Conservation (phyloP, 768 basidiomycete species). For the Boletus sensibilis region DNA sequence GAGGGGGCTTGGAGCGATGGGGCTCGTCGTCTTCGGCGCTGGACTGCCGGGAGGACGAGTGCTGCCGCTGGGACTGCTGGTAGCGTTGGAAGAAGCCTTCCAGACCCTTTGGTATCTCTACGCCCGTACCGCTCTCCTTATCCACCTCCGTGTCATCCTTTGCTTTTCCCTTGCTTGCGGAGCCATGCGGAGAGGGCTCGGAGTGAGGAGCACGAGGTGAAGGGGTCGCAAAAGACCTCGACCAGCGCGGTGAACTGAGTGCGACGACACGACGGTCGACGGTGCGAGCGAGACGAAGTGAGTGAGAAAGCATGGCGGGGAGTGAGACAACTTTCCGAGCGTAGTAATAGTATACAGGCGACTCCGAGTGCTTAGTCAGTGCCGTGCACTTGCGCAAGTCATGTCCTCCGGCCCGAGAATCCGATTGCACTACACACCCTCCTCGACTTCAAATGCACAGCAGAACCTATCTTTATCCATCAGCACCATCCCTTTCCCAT, state of each 20-base stretch:
- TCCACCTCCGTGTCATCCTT: constrained; percentile 35
- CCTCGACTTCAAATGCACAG: constrained; percentile 79
- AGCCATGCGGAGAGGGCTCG: constrained; percentile 25
- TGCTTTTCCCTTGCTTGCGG: constrained; percentile 33
- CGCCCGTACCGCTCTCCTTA: constrained; percentile 25
- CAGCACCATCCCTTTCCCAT: constrained; percentile 78
- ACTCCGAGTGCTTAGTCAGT: constrained; percentile 20
- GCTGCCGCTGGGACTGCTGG: constrained; percentile 39
- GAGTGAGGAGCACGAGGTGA: constrained; percentile 32
- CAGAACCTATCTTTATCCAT: constrained; percentile 81
- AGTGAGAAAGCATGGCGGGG: constrained; percentile 57
- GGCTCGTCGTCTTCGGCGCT: constrained; percentile 31
- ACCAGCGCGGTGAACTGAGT: constrained; percentile 29
- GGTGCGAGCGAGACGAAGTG: constrained; percentile 52
- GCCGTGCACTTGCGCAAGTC: constrained; percentile 2
- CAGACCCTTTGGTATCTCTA: constrained; percentile 60
- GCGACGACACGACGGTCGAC: constrained; percentile 42
- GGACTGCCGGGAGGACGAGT: constrained; percentile 28
- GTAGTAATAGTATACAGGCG: neutral
- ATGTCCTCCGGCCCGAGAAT: neutral
- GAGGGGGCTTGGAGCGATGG: constrained; percentile 49
- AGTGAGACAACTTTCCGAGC: neutral
- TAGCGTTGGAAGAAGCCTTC: constrained; percentile 81
- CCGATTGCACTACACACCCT: constrained; percentile 13
- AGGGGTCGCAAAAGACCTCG: constrained; percentile 51